Conservation (phyloP, 1,284 basidiomycete genomes). For the Rhodotorula sp. region DNA sequence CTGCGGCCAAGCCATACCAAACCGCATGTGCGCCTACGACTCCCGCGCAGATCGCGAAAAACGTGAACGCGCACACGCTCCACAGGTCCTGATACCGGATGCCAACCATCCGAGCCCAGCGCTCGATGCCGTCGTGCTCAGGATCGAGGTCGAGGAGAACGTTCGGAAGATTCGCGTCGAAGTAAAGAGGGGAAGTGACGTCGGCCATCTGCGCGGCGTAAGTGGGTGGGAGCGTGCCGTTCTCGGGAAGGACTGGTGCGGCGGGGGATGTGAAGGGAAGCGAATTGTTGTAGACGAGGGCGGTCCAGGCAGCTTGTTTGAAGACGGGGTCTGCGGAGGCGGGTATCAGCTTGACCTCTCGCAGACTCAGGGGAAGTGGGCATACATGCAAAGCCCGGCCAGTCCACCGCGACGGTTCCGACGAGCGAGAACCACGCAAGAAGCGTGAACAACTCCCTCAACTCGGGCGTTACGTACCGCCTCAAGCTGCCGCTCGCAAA, state of each 20-base stretch:
- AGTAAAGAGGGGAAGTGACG: slow-evolving; percentile 68
- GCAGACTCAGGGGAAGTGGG: slow-evolving; percentile 30
- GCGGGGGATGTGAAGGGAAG: slow-evolving; percentile 59
- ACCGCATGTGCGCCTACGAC: slow-evolving; percentile 59
- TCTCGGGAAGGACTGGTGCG: slow-evolving; percentile 62
- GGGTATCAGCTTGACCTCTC: slow-evolving; percentile 23
- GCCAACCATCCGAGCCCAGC: slow-evolving; percentile 76
- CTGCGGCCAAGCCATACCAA: slow-evolving; percentile 29
- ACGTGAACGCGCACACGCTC: slow-evolving; percentile 74
- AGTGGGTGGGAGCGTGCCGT: slow-evolving; percentile 7
- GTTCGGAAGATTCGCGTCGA: slow-evolving; percentile 68
- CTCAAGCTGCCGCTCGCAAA: slow-evolving; percentile 80
- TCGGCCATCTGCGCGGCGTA: slow-evolving; percentile 62
- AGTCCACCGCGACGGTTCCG: slow-evolving; percentile 88
- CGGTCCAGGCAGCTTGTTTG: slow-evolving; percentile 81
- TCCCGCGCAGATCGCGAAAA: slow-evolving; percentile 72
- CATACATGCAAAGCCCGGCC: slow-evolving; percentile 87
- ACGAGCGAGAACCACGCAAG: slow-evolving; percentile 74
- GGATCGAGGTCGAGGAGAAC: slow-evolving; percentile 60
- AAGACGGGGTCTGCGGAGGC: slow-evolving; percentile 70
- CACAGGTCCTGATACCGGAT: slow-evolving; percentile 80
- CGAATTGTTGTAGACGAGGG: slow-evolving; percentile 76
- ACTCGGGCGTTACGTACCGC: slow-evolving; percentile 87
- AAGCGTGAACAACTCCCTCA: slow-evolving; percentile 88
- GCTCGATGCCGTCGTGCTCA: slow-evolving; percentile 62